Percentiles rank a stretch among this genome's conserved stretches.
Conservation (phyloP, 306 rosid species). For the Carpinus fangiana region DNA sequence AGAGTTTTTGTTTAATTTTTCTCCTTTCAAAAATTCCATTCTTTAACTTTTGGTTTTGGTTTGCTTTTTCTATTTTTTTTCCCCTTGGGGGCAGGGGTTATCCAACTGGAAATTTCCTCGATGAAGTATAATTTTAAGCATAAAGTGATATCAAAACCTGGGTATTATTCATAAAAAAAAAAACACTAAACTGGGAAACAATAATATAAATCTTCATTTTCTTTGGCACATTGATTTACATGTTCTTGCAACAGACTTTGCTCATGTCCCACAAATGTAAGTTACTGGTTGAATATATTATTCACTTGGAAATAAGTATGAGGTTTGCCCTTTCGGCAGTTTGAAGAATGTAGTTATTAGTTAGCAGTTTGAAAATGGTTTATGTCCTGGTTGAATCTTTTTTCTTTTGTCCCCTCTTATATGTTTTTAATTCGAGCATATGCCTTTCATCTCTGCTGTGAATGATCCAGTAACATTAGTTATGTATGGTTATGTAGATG, state of each 20-base stretch:
- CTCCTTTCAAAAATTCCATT: not conserved
- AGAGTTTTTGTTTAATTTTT: not conserved
- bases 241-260: not conserved
- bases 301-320: not conserved
- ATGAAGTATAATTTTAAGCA: not conserved
- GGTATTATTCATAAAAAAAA: no score
- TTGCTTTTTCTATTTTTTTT: not conserved
- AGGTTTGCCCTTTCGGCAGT: not conserved
- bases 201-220: not conserved
- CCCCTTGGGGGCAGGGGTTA: not conserved
- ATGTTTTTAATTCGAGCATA: not conserved
- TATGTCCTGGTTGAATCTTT: not conserved
- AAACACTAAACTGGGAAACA: not conserved
- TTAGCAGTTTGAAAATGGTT: not conserved
- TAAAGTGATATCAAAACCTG: not conserved
- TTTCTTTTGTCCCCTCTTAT: not conserved
- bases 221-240: not conserved
- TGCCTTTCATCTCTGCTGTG: not conserved
- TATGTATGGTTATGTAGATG: not conserved
- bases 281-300: not conserved
- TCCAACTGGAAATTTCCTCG: not conserved
- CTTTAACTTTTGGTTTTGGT: not conserved
- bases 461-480: not conserved
- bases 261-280: not conserved
- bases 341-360: not conserved